Evolutionary conservation across 2,329 filamentous ascomycete genomes (phyloP).

Genomic region (Pseudogymnoascus sp.): DNA sequence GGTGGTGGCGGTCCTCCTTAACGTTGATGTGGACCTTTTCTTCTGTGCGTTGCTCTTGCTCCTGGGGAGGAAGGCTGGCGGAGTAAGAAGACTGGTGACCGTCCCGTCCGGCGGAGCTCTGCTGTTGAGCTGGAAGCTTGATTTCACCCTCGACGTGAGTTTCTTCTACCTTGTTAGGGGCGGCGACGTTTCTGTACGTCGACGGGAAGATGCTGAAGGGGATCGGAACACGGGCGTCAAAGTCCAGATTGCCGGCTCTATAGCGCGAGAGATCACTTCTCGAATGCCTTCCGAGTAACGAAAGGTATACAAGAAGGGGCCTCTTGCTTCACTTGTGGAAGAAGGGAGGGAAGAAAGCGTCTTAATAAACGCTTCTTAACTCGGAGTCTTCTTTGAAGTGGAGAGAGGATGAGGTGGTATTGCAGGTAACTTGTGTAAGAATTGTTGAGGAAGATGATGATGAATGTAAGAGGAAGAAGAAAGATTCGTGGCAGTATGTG

Average conservation of each 20-base stretch:
- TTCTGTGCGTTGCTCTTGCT: slow-evolving; percentile 43
- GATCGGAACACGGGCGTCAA: slow-evolving; percentile 98
- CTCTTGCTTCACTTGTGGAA: slow-evolving; percentile 56
- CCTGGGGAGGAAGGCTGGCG: slow-evolving; percentile 57
- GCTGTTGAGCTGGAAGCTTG: slow-evolving; percentile 56
- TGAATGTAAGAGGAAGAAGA: slow-evolving; percentile 10
- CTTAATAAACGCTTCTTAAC: slow-evolving; percentile 26
- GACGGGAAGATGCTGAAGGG: slow-evolving; percentile 99
- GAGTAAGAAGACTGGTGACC: slow-evolving; percentile 77
- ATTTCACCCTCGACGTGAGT: slow-evolving; percentile 86
- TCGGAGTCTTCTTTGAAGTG: slow-evolving; percentile 15
- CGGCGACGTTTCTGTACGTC: slow-evolving; percentile 73
- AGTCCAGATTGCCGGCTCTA: slow-evolving; percentile 96
- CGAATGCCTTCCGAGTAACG: slow-evolving; percentile 56
- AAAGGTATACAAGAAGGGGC: slow-evolving; percentile 64
- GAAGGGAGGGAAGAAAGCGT: slow-evolving; percentile 35
- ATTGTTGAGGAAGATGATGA: slow-evolving; percentile 10
- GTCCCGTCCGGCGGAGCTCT: slow-evolving; percentile 89
- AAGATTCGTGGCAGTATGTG: slow-evolving; percentile 11
- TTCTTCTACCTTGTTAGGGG: slow-evolving; percentile 56
- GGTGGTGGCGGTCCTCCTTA: slow-evolving; percentile 69
- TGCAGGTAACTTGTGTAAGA: slow-evolving; percentile 5
- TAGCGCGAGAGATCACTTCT: slow-evolving; percentile 62
- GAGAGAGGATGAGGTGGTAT: slow-evolving; percentile 11
- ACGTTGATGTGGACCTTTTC: slow-evolving; percentile 78